Base-by-base conservation (phyloP, 129 eudicot species). In the Flaveria linearis region DNA sequence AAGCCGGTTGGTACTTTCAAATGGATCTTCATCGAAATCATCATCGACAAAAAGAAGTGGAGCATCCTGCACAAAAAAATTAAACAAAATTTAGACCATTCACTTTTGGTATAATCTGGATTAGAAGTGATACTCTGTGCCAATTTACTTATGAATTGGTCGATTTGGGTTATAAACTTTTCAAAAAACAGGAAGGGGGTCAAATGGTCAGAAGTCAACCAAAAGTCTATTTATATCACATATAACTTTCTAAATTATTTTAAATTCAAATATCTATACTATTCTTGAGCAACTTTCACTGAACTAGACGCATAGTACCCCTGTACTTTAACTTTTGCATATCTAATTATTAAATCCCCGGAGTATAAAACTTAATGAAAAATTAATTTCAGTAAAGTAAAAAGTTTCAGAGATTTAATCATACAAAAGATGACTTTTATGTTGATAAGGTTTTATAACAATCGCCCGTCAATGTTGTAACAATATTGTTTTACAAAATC, bases 11-110 rank as follows among this genome's bases (percentile, higher is more conserved):
- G 62, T 79, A 76, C 74, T 83, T 71, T 68, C 86, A 65, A 49
- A 49, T 7, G 81, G 82, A 80, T 88, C 89, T 36, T 52, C 85
- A 73, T 47, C 26, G 74, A 73, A 46, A 68, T 88, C 96, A 60
- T 94, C 99, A 52, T 92, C 97, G 57, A 69, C 47, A 18, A 80
- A 25, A 13, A 88, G 26, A 55, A 85, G 43, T 26, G 85, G 81
- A 60, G 77, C 78, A 68, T 80, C 85, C 98, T 93, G 83, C 70
- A 82, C 43, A 76, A 76, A 18, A 17, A 58, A 25, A 46, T 1
- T 16, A 70, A 11, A 72, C 11, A 58, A 3, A 22, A 46, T 33
- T 39, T 49, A 63, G 57, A 75, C 39, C 16, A 5, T 17, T 26
- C 33, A 28, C 39, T 80, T 43, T 5, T 17, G 66, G 0, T 26